Percentiles rank a stretch among this genome's conserved stretches.
Evolutionary conservation across 129 eudicot species (phyloP).

Genomic region (Flaveria bidentis): DNA sequence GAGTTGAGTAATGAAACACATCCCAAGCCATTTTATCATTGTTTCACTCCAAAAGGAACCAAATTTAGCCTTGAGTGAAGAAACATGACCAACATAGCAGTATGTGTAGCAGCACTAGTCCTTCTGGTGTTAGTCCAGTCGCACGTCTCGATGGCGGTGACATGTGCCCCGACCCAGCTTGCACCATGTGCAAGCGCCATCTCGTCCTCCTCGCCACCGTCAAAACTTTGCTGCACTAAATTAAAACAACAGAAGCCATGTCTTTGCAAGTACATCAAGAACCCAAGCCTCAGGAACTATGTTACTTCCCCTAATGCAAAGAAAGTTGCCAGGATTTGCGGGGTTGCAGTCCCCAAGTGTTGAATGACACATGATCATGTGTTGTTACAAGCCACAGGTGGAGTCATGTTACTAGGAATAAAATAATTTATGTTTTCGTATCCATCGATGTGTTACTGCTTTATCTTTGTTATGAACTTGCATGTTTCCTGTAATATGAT

Average conservation of each 20-base stretch:
- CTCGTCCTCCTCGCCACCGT: slow-evolving; percentile 25
- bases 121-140: slow-evolving; percentile 18
- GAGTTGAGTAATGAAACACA: slow-evolving; percentile 16
- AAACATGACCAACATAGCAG: slow-evolving; percentile 8
- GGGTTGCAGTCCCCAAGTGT: slow-evolving; percentile 46
- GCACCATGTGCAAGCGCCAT: slow-evolving; percentile 42
- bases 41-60: slow-evolving; percentile 16
- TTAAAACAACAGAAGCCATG: slow-evolving; percentile 48
- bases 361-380: slow-evolving; percentile 25
- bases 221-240: slow-evolving; percentile 42
- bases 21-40: slow-evolving; percentile 25
- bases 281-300: slow-evolving; percentile 38
- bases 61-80: neutral
- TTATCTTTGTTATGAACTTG: slow-evolving; percentile 7
- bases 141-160: slow-evolving; percentile 36
- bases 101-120: slow-evolving; percentile 15
- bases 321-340: slow-evolving; percentile 46
- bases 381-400: slow-evolving; percentile 8
- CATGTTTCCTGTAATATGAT: neutral
- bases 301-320: slow-evolving; percentile 42
- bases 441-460: neutral
- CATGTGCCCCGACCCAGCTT: slow-evolving; percentile 41
- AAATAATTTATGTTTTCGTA: slow-evolving; percentile 17
- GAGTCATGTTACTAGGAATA: slow-evolving; percentile 22
- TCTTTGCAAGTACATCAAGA: slow-evolving; percentile 46